Conservation (phyloP, 2,329 filamentous ascomycete species). For the Aspergillus neoniger region DNA sequence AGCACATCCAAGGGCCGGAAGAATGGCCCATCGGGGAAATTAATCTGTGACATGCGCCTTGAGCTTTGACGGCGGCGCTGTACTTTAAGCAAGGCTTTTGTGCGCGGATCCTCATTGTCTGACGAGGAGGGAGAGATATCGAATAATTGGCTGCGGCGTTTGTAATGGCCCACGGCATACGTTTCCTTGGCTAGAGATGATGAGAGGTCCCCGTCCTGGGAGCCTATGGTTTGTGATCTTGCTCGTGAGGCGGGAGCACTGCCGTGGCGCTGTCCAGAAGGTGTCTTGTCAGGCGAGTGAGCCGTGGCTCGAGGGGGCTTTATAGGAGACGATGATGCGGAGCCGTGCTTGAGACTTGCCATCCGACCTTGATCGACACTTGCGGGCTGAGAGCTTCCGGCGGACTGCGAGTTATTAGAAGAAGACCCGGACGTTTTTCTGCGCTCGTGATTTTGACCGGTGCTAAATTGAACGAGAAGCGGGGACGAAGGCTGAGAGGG, state of each 20-base stretch:
- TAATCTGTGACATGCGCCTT: constrained; percentile 89
- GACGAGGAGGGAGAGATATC: constrained; percentile 97
- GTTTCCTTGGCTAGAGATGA: constrained; percentile 61
- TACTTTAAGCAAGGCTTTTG: constrained; percentile 86
- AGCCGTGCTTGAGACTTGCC: constrained; percentile 53
- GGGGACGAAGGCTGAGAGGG: constrained; percentile 84
- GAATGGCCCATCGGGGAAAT: constrained; percentile 75
- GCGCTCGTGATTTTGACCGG: constrained; percentile 77
- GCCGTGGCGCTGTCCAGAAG: constrained; percentile 61
- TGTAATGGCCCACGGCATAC: constrained; percentile 71
- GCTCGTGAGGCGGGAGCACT: constrained; percentile 68
- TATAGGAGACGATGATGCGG: constrained; percentile 57
- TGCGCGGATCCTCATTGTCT: constrained; percentile 92
- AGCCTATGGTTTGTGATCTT: constrained; percentile 88
- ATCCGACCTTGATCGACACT: constrained; percentile 71
- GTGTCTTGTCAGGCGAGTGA: constrained; percentile 62
- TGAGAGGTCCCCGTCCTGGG: constrained; percentile 83
- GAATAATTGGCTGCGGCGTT: constrained; percentile 89
- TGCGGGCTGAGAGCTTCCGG: constrained; percentile 67
- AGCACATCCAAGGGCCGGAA: constrained; percentile 92
- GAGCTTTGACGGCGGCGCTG: constrained; percentile 94
- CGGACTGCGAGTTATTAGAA: constrained; percentile 77
- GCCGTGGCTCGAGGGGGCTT: constrained; percentile 46
- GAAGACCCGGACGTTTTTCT: constrained; percentile 91
- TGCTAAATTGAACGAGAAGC: constrained; percentile 93